phyloP scores from a whole-genome alignment of 306 rosid species.

The Vigna mungo region DNA sequence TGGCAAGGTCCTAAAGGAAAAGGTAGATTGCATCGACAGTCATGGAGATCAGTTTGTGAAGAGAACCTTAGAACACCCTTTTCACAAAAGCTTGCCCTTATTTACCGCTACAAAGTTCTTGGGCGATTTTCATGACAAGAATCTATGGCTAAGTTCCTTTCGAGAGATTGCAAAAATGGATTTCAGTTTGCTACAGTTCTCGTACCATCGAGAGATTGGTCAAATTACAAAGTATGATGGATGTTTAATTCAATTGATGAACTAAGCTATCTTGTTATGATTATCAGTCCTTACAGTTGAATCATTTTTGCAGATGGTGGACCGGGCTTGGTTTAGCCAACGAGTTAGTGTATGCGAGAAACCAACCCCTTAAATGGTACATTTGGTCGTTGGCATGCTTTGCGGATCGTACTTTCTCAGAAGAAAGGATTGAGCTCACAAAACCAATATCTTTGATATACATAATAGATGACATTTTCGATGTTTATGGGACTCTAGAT shows the following conservation, averaged over 20 bases:
- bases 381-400: conserved; percentile 63
- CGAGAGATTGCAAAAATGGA: conserved; percentile 58
- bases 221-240: conserved; percentile 41
- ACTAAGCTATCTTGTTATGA: neutral
- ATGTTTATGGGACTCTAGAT: conserved; percentile 64
- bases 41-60: conserved; percentile 45
- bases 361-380: conserved; percentile 83
- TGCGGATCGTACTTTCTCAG: conserved; percentile 54
- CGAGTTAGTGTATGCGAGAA: conserved; percentile 60
- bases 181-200: conserved; percentile 42
- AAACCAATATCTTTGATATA: conserved; percentile 71
- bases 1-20: conserved; percentile 33
- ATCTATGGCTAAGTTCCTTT: conserved; percentile 52
- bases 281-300: neutral
- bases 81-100: conserved; percentile 61
- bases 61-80: conserved; percentile 58
- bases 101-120: conserved; percentile 54
- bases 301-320: conserved; percentile 63
- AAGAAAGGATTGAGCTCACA: conserved; percentile 72
- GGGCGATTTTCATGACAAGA: conserved; percentile 22
- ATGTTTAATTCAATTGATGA: neutral
- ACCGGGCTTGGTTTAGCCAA: conserved; percentile 57
- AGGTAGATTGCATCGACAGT: neutral
- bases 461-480: conserved; percentile 72
- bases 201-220: conserved; percentile 52